Base-by-base conservation (phyloP, 768 basidiomycete genomes). In the Leccinellum albellum region DNA sequence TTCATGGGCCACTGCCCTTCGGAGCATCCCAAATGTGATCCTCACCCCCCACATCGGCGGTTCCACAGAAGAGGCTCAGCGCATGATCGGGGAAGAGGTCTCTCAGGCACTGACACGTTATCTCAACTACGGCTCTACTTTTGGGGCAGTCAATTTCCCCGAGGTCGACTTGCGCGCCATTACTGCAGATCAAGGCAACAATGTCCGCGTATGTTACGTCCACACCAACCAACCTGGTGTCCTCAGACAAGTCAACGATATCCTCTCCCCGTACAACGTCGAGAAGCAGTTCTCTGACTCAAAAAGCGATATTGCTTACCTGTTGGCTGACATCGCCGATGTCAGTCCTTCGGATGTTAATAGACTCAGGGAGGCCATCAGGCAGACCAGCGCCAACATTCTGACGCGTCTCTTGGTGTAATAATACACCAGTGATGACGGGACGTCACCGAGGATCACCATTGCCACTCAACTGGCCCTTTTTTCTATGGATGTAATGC, bases 231-330 rank as follows among this genome's bases (percentile, higher is more conserved):
- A 89, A 73, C 94, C 94, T 51, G 94, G 94, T 79, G 97, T 98
- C 49, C 87, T 99, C 68, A 87, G 85, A 66, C 84, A 87, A 68
- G 91, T 99, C 79, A 99, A 99, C 81, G 90, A 95, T 64, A 88
- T 90, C 29, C 77, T 99, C 42, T 89, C 90, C 50, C 88, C 92
- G 37, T 94, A 95, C 82, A 98, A 99, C 74, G 95, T 99, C 70
- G 94, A 96, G 76, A 98, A 98, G 78, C 97, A 98, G 75, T 98
- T 88, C 75, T 94, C 96, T n/a, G 97, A 99, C 70, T 94, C 92
- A 47, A 93, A 93, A 76, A 90, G 89, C 59, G 91, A 93, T 52
- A 75, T 93, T 50, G 94, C 95, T 24, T 98, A 98, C 74, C 82
- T 99, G 61, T 89, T 99, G 86, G 95, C 95, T 13, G 97, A 99